phyloP scores from a whole-genome alignment of 1,284 basidiomycete genomes.

The Moniliophthora roreri region DNA sequence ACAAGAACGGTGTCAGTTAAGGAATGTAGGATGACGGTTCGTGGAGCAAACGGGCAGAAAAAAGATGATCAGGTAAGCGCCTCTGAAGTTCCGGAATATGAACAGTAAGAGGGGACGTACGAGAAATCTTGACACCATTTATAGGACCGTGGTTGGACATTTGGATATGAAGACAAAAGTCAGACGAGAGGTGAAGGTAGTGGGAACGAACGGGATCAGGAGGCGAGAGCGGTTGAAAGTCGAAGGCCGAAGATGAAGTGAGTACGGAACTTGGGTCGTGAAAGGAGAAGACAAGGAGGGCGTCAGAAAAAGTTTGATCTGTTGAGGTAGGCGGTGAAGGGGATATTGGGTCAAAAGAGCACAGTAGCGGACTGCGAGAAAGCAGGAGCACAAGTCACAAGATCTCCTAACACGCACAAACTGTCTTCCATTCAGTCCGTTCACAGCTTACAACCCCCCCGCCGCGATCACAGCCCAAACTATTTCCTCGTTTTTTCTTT shows the following conservation, averaged over 20 bases:
- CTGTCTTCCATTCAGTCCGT: too few species aligned
- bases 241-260: slow-evolving; percentile 12
- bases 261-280: not conserved
- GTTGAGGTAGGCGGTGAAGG: not conserved
- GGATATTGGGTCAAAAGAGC: slow-evolving; percentile 3
- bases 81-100: slow-evolving; percentile 18
- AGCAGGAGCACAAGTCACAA: not conserved
- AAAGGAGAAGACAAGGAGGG: not conserved
- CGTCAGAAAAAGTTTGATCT: not conserved
- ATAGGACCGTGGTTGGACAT: slow-evolving; percentile 83
- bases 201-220: slow-evolving; percentile 18
- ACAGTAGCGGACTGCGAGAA: slow-evolving; percentile 7
- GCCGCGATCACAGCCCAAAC: too few species aligned
- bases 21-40: slow-evolving; percentile 3
- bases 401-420: too few species aligned
- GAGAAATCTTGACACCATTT: slow-evolving; percentile 88
- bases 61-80: slow-evolving; percentile 32
- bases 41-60: slow-evolving; percentile 12
- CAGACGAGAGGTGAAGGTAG: slow-evolving; percentile 13
- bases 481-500: too few species aligned
- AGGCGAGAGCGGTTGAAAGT: slow-evolving; percentile 20
- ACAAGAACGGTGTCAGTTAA: slow-evolving; percentile 14
- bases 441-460: too few species aligned
- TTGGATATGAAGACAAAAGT: slow-evolving; percentile 12
- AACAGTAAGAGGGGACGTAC: slow-evolving; percentile 51